Percentiles rank a stretch among this genome's conserved stretches.
Evolutionary conservation across 1,284 basidiomycete species (phyloP).

Genomic region (Stereum hirsutum): DNA sequence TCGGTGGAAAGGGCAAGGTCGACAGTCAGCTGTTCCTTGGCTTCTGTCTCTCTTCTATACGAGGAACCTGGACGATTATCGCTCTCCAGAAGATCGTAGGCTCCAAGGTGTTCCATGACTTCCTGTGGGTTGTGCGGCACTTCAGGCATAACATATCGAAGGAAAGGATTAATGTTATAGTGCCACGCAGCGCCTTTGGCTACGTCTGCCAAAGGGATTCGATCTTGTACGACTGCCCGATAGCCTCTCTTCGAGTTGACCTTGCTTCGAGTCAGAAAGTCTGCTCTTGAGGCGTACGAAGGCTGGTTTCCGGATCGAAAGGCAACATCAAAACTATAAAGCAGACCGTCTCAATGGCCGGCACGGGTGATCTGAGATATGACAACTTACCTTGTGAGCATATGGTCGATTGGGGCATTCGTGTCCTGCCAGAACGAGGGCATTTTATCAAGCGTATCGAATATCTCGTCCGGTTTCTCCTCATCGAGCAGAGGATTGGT

Average conservation of each 20-base stretch:
- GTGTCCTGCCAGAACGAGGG: constrained; percentile 43
- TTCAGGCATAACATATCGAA: constrained; percentile 32
- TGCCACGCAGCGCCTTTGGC: constrained; percentile 41
- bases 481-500: constrained; percentile 19
- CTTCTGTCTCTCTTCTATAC: constrained; percentile 37
- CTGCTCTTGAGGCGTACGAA: constrained; percentile 29
- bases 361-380: neutral
- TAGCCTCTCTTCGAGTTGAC: constrained; percentile 43
- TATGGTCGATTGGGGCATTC: constrained; percentile 36
- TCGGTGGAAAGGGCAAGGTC: constrained; percentile 54
- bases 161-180: constrained; percentile 33
- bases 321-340: constrained; percentile 49
- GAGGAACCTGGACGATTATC: constrained; percentile 28
- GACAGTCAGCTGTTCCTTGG: constrained; percentile 49
- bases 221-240: constrained; percentile 38
- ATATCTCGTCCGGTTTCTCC: constrained; percentile 30
- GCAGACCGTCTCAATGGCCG: neutral
- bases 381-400: constrained; percentile 42
- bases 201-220: constrained; percentile 32
- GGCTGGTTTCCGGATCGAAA: constrained; percentile 44
- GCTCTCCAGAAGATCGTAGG: constrained; percentile 32
- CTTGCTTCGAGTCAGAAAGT: constrained; percentile 44
- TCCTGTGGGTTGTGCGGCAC: constrained; percentile 23
- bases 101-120: constrained; percentile 27
- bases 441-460: constrained; percentile 41